A percentile compares a stretch with the other conserved stretches of the same genome.
Conservation (phyloP, 2,329 filamentous ascomycete genomes). For the Trichophyton schoenleinii region DNA sequence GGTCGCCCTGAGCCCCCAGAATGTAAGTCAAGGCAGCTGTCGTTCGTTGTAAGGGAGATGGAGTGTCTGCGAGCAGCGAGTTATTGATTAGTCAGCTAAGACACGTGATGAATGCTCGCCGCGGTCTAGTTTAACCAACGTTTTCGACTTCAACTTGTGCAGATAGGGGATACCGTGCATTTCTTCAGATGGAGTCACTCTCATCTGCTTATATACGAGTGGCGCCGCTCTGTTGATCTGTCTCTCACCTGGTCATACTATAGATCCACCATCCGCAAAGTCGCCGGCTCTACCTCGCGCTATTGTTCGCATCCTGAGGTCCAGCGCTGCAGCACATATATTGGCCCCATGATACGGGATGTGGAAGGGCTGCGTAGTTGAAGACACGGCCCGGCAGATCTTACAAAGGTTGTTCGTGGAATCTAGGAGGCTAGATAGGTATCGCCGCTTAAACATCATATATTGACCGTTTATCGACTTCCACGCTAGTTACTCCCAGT, state of each 20-base stretch:
- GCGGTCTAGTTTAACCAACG: too few species aligned
- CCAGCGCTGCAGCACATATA: not conserved
- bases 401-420: not conserved
- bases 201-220: conserved; percentile 15
- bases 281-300: not conserved
- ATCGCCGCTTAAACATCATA: not conserved
- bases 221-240: conserved; percentile 11
- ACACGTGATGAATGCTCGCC: too few species aligned
- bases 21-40: too few species aligned
- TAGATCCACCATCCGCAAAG: not conserved
- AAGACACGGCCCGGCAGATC: not conserved
- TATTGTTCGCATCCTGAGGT: not conserved
- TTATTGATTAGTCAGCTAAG: too few species aligned
- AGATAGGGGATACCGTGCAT: too few species aligned
- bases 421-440: not conserved
- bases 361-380: not conserved
- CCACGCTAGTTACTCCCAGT: too few species aligned
- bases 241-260: conserved; percentile 12
- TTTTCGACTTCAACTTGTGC: too few species aligned
- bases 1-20: too few species aligned
- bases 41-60: too few species aligned
- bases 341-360: not conserved
- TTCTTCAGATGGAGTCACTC: conserved; percentile 9
- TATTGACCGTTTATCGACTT: too few species aligned
- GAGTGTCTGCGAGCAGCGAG: too few species aligned